Conservation (phyloP, 192 early-diverging fungal genomes). For the Coemansia sp. region DNA sequence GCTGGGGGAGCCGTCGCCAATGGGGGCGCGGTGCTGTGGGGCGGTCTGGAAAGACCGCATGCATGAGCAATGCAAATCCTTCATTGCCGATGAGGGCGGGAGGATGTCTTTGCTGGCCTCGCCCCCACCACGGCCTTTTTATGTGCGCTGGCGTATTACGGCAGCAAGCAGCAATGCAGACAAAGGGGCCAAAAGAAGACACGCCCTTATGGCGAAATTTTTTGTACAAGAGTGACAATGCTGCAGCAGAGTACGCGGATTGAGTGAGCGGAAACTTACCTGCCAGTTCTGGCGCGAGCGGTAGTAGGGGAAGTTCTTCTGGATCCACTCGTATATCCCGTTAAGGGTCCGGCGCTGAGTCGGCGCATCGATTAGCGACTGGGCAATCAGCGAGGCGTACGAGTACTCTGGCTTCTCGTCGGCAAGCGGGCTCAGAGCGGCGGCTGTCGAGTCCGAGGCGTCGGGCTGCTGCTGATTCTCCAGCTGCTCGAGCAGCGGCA, state of each 20-base stretch:
- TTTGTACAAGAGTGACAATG: neutral
- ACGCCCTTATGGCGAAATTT: neutral
- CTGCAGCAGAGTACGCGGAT: neutral
- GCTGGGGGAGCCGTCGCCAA: conserved; percentile 1
- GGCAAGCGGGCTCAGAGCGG: conserved; percentile 14
- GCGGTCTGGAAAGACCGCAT: conserved; percentile 39
- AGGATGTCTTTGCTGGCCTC: neutral
- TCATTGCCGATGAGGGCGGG: neutral
- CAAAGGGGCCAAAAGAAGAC: conserved; percentile 3
- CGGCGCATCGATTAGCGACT: conserved; percentile 71
- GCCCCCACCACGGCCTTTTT: neutral
- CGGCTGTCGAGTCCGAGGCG: conserved; percentile 1
- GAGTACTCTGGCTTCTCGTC: conserved; percentile 73
- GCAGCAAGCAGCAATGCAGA: conserved; percentile 6
- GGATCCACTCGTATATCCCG: conserved; percentile 86
- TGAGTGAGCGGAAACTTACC: conserved; percentile 28
- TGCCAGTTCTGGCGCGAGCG: conserved; percentile 63
- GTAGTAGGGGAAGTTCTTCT: conserved; percentile 78
- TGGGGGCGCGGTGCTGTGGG: conserved; percentile 3
- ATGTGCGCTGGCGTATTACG: neutral
- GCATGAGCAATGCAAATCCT: conserved; percentile 49
- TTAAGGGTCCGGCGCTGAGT: conserved; percentile 72
- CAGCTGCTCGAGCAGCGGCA: conserved; percentile 6
- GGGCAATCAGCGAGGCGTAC: conserved; percentile 80
- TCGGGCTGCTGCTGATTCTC: conserved; percentile 3